Evolutionary conservation across 2,329 filamentous ascomycete genomes (phyloP), one percentile per base, ranked within the genome.

Genomic region (Colletotrichum cuscutae): DNA sequence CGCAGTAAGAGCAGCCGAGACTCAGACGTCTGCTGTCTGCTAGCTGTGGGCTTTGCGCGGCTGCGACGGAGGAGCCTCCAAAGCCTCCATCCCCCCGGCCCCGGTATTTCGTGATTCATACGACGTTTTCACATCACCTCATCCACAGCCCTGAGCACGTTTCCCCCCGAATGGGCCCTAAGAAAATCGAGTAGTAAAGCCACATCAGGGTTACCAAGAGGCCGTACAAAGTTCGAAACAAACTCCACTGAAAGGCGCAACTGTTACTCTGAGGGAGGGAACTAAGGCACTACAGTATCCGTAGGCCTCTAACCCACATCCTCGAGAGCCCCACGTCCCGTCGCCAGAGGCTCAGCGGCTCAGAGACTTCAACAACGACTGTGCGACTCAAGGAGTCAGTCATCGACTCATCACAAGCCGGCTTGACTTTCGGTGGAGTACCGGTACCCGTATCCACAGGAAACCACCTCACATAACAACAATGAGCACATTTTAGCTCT

Each of bases 121-220:
- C 30, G 35, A 32, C 66, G 13, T 22, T 53, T 8, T 46, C 37
- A 26, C 64, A 68, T 74, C 73, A 70, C 71, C 62, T 70, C 71
- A 74, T 73, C 71, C 73, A 74, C 71, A 66, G 46, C 53, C 62
- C 24, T 58, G 71, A 71, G 70, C 71, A 73, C 73, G 73, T 74
- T 74, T 73, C 58, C 64, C 61, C 61, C 64, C 58, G 63, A 59
- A 71, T 58, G 62, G 62, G 32, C 22, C 56, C 15, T 42, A 35
- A 26, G 46, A 30, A n/a, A 35, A 9, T 7, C 37, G 15, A 42
- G 12, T 42, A 37, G n/a, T n/a, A 49, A 49, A 49, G 42, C 42
- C 28, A 28, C 30, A 54, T 22, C 28, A 49, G 30, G 42, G 19
- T 49, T 49, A 24, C 37, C 64, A 35, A 28, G 49, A 32, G 37